Conservation (phyloP, 2,329 filamentous ascomycete species). For the Curvularia eragrostidis region DNA sequence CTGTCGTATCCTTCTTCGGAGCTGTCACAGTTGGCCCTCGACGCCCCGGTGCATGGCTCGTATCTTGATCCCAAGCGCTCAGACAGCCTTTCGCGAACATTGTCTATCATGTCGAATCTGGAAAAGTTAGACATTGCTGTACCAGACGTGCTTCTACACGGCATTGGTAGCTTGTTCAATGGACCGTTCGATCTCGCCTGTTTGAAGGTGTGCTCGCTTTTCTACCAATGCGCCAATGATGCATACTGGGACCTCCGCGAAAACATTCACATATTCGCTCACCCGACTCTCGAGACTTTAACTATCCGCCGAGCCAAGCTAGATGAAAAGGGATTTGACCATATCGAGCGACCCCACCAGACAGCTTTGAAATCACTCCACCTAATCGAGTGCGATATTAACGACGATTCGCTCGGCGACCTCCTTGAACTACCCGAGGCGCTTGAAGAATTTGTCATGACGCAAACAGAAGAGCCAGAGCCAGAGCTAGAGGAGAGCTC, state of each 20-base stretch:
- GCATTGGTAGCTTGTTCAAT: constrained; percentile 44
- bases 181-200: constrained; percentile 44
- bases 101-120: constrained; percentile 45
- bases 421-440: constrained; percentile 41
- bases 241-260: constrained; percentile 45
- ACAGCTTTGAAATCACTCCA: constrained; percentile 38
- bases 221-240: constrained; percentile 43
- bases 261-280: constrained; percentile 46
- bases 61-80: constrained; percentile 34
- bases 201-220: constrained; percentile 40
- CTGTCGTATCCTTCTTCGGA: constrained; percentile 42
- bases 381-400: constrained; percentile 44
- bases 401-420: constrained; percentile 41
- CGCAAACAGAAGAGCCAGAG: constrained; percentile 38
- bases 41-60: constrained; percentile 36
- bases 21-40: constrained; percentile 39
- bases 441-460: constrained; percentile 44
- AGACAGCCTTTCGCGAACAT: constrained; percentile 39
- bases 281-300: constrained; percentile 37
- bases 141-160: constrained; percentile 38
- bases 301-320: constrained; percentile 41
- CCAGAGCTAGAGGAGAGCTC: constrained; percentile 42
- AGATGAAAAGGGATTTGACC: constrained; percentile 42
- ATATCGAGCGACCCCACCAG: constrained; percentile 39
- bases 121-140: constrained; percentile 44